A percentile compares a stretch with the other conserved stretches of the same genome.
Evolutionary conservation across 192 early-diverging fungal genomes (phyloP).

Genomic region (Phlyctochytrium bullatum): DNA sequence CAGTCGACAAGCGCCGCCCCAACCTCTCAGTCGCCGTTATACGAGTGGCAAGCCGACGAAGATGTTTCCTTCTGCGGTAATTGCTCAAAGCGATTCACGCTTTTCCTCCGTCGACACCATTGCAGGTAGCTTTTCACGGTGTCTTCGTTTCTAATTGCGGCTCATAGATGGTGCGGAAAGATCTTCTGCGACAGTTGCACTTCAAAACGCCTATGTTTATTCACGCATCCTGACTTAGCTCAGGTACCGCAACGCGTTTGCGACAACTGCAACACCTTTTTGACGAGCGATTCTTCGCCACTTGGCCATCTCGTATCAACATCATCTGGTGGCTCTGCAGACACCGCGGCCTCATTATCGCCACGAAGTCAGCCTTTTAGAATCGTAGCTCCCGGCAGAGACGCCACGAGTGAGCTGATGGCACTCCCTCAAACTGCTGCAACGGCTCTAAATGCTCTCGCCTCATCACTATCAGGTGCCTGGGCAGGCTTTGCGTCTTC

Average conservation of each 20-base stretch:
- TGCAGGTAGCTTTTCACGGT: conserved; percentile 57
- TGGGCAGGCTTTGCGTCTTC: conserved; percentile 1
- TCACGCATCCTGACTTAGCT: conserved; percentile 46
- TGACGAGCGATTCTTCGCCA: conserved; percentile 18
- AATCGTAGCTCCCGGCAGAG: no score
- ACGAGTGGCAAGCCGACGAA: conserved; percentile 74
- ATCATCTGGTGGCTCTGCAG: neutral
- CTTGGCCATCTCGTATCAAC: neutral
- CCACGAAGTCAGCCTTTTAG: no score
- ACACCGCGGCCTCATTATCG: neutral
- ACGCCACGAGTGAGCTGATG: no score
- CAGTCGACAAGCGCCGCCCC: neutral
- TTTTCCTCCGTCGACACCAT: conserved; percentile 83
- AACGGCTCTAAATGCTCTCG: neutral
- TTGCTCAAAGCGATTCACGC: conserved; percentile 67
- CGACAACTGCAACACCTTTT: conserved; percentile 43
- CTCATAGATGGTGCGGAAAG: conserved; percentile 68
- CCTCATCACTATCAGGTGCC: neutral
- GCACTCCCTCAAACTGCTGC: neutral
- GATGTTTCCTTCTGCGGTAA: conserved; percentile 64
- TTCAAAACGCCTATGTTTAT: conserved; percentile 43
- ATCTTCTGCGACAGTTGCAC: conserved; percentile 83
- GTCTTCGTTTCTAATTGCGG: neutral
- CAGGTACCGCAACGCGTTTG: conserved; percentile 55
- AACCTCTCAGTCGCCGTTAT: neutral